Percentiles rank a stretch among this genome's conserved stretches.
phyloP scores from a whole-genome alignment of 2,329 filamentous ascomycete genomes.

The Calonectria naviculata region DNA sequence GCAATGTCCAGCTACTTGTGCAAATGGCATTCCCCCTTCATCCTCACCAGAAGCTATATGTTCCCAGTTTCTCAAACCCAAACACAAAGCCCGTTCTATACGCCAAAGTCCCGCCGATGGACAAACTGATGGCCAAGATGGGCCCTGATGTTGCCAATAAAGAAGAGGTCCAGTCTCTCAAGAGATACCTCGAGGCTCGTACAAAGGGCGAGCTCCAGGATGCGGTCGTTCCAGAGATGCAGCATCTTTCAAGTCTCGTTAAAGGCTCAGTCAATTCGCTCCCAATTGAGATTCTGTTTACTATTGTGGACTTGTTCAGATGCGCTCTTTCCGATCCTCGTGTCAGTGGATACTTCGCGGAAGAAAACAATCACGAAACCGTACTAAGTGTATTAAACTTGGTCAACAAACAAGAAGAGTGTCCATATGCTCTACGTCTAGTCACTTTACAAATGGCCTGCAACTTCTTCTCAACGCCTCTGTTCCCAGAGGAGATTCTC shows the following conservation, averaged over 20 bases:
- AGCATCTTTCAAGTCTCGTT: conserved; percentile 72
- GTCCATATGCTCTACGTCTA: conserved; percentile 85
- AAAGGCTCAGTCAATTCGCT: conserved; percentile 65
- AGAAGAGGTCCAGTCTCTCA: conserved; percentile 71
- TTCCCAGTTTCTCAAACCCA: conserved; percentile 76
- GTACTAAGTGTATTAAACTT: conserved; percentile 70
- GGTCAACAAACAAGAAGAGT: conserved; percentile 66
- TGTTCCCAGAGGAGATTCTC: conserved; percentile 76
- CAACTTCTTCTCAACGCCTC: conserved; percentile 82
- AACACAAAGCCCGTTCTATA: conserved; percentile 77
- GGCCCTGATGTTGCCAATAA: conserved; percentile 67
- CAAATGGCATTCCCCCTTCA: conserved; percentile 82
- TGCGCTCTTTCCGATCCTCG: conserved; percentile 81
- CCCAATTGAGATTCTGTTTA: conserved; percentile 76
- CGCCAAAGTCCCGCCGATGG: conserved; percentile 82
- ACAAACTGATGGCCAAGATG: conserved; percentile 85
- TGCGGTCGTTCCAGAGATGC: conserved; percentile 77
- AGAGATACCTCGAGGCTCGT: conserved; percentile 76
- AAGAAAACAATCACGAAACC: conserved; percentile 75
- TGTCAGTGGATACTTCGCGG: conserved; percentile 84
- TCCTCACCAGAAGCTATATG: conserved; percentile 75
- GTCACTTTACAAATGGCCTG: conserved; percentile 86
- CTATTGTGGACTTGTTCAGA: conserved; percentile 86
- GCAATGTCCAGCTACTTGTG: conserved; percentile 79
- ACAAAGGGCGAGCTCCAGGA: conserved; percentile 69